Conservation (phyloP, 495 filamentous ascomycete species). For the Xylaria grammica region DNA sequence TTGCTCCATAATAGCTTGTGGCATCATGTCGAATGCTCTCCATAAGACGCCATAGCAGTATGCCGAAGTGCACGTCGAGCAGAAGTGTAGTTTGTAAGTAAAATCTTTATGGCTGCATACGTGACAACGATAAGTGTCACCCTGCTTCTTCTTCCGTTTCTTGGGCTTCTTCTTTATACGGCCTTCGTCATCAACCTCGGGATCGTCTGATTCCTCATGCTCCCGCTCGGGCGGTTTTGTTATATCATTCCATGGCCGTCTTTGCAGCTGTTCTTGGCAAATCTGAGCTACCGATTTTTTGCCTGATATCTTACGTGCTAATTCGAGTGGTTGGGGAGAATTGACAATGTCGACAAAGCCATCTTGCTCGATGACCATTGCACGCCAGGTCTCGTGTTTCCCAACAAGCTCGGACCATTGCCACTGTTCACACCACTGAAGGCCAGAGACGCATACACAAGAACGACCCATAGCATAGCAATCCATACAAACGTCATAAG, state of each 20-base stretch:
- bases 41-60: slow-evolving; percentile 92
- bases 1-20: slow-evolving; percentile 76
- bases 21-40: slow-evolving; percentile 85
- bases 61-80: slow-evolving; percentile 70
- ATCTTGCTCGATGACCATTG: slow-evolving; percentile 71
- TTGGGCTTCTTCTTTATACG: slow-evolving; percentile 54
- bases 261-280: slow-evolving; percentile 82
- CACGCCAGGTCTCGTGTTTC: slow-evolving; percentile 83
- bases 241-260: slow-evolving; percentile 68
- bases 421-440: slow-evolving; percentile 94
- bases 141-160: slow-evolving; percentile 47
- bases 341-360: slow-evolving; percentile 60
- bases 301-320: slow-evolving; percentile 63
- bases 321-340: slow-evolving; percentile 67
- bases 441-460: slow-evolving; percentile 81
- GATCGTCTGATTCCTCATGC: slow-evolving; percentile 50
- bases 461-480: slow-evolving; percentile 94
- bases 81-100: slow-evolving; percentile 80
- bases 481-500: slow-evolving; percentile 96
- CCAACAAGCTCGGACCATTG: slow-evolving; percentile 75
- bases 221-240: slow-evolving; percentile 47
- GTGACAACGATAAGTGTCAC: slow-evolving; percentile 69
- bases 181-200: slow-evolving; percentile 57
- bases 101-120: slow-evolving; percentile 77
- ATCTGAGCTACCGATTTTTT: slow-evolving; percentile 85